Base-by-base conservation (phyloP, 2,329 filamentous ascomycete species). In the Trichothecium sympodiale region DNA sequence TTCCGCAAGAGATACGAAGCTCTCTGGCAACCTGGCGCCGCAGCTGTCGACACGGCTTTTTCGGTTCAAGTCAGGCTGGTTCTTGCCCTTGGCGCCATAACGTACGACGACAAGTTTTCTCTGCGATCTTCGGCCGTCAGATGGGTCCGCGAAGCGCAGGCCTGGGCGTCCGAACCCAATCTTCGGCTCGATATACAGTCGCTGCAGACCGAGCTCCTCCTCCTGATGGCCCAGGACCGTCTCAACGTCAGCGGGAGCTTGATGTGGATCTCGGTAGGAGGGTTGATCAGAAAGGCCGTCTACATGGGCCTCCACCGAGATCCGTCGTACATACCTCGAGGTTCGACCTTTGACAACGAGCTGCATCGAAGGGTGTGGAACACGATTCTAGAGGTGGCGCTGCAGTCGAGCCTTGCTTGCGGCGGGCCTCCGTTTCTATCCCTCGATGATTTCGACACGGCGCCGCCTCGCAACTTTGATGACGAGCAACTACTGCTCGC, bases 141-240 rank as follows among this genome's bases (percentile, higher is more conserved):
- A 18, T 80, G 74, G 74, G 53, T 77, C 0, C 69, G 71, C 37
- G 71, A 76, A 41, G 73, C 66, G 0, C 67, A 72, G 31, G 62
- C 62, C 0, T 79, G 69, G 68, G 35, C 71, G 1, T 64, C 66
- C 0, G 61, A 63, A 5, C 74, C 74, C 0, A 56, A 65, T 3
- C 67, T 65, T 1, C 54, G 62, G 1, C 54, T 77, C 0, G 62
- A 56, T 2, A 53, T 77, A 0, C 60, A 64, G 20, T 60, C 57
- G n/a, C 41, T 79, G 0, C 74, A 79, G 39, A 61, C 51, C 0
- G 55, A 57, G 6, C 49, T 67, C 3, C 47, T 71, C 0, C 54
- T 67, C 2, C 41, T 68, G 4, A 40, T 70, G 2, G 64, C 66
- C 46, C 56, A 51, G 40, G 54, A 69, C 40, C 43, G 41, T 1